Base-by-base conservation (phyloP, 108 stramenopile genomes). In the Skeletonema menzelii region DNA sequence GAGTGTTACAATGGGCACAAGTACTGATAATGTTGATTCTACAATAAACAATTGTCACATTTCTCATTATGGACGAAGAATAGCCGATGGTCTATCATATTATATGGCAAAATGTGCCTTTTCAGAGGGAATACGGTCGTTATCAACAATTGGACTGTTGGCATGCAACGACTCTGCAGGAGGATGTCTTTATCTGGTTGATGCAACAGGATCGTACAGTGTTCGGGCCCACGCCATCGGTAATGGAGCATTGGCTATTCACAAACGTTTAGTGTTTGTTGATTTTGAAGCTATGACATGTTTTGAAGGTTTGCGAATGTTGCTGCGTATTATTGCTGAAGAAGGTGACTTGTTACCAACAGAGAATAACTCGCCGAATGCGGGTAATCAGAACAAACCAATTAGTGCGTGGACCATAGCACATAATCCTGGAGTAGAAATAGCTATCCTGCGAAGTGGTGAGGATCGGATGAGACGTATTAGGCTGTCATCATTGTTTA, bases 161-260 rank as follows among this genome's bases (percentile, higher is more conserved):
- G 86, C 87, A 37, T 82, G 83, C 30, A 59, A 80, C 31, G 5
- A 8, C 27, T 14, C 17, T 47, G 58, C 37, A 19, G 34, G 55
- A 19, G 61, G 49, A 10, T 66, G 40, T 32, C 62, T 91, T 10
- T 84, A 79, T 77, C 68, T 90, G 35, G 80, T 92, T 3, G 91
- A 92, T 79, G 63, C 83, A 6, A 90, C 86, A n/a, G 91, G 91
- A 14, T 63, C 86, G 0, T 80, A 92, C 77, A 80, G 72, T 3
- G 83, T 90, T 10, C 78, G 87, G 31, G 88, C 87, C 17, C 80
- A 87, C 70, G 88, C 88, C 19, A 62, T 92, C 35, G 91, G 91
- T 26, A 46, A 46, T 27, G 89, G 87, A 7, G 83, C 56, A 56
- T 84, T 28, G 71, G 75, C 40, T 38, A 35, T 75, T 27, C 63